Base-by-base conservation (phyloP, 192 early-diverging fungal species). In the Coemansia sp. region DNA sequence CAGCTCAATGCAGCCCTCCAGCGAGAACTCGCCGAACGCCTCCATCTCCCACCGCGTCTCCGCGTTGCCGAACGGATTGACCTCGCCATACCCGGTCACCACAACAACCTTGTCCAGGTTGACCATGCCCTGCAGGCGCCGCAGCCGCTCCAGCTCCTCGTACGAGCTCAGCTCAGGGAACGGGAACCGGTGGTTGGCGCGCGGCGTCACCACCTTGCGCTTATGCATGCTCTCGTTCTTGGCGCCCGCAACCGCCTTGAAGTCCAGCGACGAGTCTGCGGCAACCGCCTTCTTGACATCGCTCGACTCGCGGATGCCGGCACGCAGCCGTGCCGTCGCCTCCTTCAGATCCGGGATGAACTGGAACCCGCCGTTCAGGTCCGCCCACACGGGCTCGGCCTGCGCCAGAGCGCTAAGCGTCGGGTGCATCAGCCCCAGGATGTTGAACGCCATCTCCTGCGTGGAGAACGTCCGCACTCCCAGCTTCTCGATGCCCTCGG, bases 1-100 rank as follows among this genome's bases (percentile, higher is more conserved):
- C 87, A 97, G 88, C 81, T 97, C 94, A 65, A 97, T 94, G 72
- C 92, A 94, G 37, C 94, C 70, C 45, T 72, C 70, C 17, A 65
- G 52, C 37, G 70, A 72, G 62, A 72, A 72, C 59, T 72, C 63
- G 70, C 94, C 94, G 48, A 83, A 75, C 37, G 92, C 86, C 79
- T 97, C 94, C 89, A 97, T 94, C 79, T 97, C 94, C 94, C 94
- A 97, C 63, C 94, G 91, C 42, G 92, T 94, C 63, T 93, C 85
- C 25, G 89, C 84, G 55, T 91, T 91, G 72, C 94, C 94, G 80
- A 87, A 94, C 15, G 93, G 94, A 17, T 91, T 89, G 17, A 97
- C 92, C 75, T 97, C 94, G 67, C 89, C 89, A 70, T 93, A 97
- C 38, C 94, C 94, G 57, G 92, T 91, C n/a, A 94, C 86, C 31